phyloP scores from a whole-genome alignment of 1,139 yeast genomes.

The Blastobotrys ciferrii region DNA sequence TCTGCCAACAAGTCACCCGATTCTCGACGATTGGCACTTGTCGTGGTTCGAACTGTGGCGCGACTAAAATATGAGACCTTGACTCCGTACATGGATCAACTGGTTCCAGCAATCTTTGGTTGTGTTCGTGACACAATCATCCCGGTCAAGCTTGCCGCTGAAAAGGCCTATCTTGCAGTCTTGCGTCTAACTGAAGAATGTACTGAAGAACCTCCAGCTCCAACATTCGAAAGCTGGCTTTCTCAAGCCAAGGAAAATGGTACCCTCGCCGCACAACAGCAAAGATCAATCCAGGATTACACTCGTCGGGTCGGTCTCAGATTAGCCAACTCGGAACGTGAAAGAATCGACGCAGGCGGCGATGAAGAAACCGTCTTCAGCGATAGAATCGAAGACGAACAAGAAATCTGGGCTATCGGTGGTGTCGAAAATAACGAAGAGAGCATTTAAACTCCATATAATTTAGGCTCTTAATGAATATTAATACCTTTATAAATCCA shows the following conservation, averaged over 20 bases:
- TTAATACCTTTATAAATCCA: too few relatives aligned
- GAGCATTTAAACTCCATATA: neutral
- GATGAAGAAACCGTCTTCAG: conserved; percentile 82
- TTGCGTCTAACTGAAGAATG: conserved; percentile 68
- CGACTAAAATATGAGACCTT: conserved; percentile 52
- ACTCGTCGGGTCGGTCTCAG: conserved; percentile 83
- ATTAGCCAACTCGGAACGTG: conserved; percentile 81
- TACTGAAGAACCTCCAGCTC: conserved; percentile 37
- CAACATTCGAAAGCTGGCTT: conserved; percentile 60
- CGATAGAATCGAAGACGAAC: conserved; percentile 82
- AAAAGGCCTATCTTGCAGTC: conserved; percentile 77
- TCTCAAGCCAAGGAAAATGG: conserved; percentile 22
- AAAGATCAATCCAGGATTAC: conserved; percentile 81
- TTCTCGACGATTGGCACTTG: conserved; percentile 74
- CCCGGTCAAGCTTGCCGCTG: conserved; percentile 93
- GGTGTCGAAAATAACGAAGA: conserved; percentile 40
- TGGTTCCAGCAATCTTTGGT: conserved; percentile 74
- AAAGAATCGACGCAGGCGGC: conserved; percentile 85
- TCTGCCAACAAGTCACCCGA: conserved; percentile 63
- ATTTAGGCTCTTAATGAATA: neutral
- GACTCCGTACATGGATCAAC: conserved; percentile 52
- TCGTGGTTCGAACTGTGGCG: conserved; percentile 71
- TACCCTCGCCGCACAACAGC: conserved; percentile 19
- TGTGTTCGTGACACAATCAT: conserved; percentile 83
- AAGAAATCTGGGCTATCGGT: conserved; percentile 86